Conservation (phyloP, 2,329 filamentous ascomycete genomes). For the Fusarium sacchari region DNA sequence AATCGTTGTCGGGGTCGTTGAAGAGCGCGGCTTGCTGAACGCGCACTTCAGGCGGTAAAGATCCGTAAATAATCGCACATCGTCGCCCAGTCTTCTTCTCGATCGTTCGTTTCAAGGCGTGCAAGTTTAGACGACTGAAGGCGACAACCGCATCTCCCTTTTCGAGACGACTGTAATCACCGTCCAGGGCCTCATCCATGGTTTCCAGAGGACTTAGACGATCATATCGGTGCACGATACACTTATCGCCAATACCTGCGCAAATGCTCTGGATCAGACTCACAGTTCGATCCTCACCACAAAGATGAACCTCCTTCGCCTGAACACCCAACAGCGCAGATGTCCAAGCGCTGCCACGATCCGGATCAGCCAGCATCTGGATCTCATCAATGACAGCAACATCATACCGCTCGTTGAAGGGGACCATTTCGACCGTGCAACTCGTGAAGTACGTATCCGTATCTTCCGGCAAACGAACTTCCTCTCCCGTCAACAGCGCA, state of each 20-base stretch:
- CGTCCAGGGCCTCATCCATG: conserved; percentile 69
- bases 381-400: conserved; percentile 98
- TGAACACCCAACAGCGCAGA: conserved; percentile 87
- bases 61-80: conserved; percentile 93
- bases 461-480: conserved; percentile 75
- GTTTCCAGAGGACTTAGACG: conserved; percentile 82
- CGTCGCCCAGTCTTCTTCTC: conserved; percentile 79
- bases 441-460: conserved; percentile 72
- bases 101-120: conserved; percentile 80
- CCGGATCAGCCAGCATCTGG: conserved; percentile 87
- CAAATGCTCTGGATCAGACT: conserved; percentile 82
- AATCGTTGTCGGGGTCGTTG: conserved; percentile 95
- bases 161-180: conserved; percentile 72
- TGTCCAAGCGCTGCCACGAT: conserved; percentile 95
- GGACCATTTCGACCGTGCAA: conserved; percentile 93
- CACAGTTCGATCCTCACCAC: conserved; percentile 86
- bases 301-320: conserved; percentile 91
- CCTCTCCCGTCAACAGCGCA: conserved; percentile 89
- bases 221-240: conserved; percentile 83
- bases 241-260: conserved; percentile 81
- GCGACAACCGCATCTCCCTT: conserved; percentile 93
- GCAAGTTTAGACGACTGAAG: conserved; percentile 85
- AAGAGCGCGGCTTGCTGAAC: conserved; percentile 92
- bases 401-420: conserved; percentile 69
- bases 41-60: conserved; percentile 89